phyloP scores from a whole-genome alignment of 768 basidiomycete genomes.

The Melanogaster broomeanus region DNA sequence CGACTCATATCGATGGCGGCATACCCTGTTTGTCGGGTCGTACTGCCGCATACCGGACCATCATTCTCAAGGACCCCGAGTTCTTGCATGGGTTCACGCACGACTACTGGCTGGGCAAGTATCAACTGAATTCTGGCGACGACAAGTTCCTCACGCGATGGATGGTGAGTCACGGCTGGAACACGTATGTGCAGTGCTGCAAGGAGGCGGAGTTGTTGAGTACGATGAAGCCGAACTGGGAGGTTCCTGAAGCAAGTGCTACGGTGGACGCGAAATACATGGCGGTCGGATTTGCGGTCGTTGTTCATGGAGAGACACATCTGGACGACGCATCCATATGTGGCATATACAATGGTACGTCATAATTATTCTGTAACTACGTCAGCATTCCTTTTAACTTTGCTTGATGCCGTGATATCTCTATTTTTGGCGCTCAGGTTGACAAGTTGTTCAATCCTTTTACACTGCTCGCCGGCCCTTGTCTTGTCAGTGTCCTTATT shows the following conservation, averaged over 20 bases:
- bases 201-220: conserved; percentile 82
- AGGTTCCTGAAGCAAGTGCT: conserved; percentile 92
- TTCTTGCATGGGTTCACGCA: conserved; percentile 93
- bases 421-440: conserved; percentile 48
- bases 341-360: conserved; percentile 80
- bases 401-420: too few relatives aligned
- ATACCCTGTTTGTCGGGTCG: conserved; percentile 90
- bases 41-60: conserved; percentile 91
- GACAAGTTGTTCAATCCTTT: conserved; percentile 87
- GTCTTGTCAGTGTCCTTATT: conserved; percentile 72
- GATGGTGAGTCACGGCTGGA: conserved; percentile 97
- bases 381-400: neutral
- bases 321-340: conserved; percentile 83
- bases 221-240: conserved; percentile 98
- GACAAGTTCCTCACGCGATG: conserved; percentile 94
- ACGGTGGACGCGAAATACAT: conserved; percentile 93
- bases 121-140: conserved; percentile 92
- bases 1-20: conserved; percentile 92
- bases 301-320: conserved; percentile 87
- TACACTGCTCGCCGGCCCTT: conserved; percentile 83
- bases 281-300: conserved; percentile 86
- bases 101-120: conserved; percentile 92
- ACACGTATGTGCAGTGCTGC: conserved; percentile 89
- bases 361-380: too few relatives aligned
- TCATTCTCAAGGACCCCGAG: conserved; percentile 93